A percentile compares a stretch with the other conserved stretches of the same genome.
phyloP scores from a whole-genome alignment of 1,139 yeast species.

The Saccharomycopsis hybrid region DNA sequence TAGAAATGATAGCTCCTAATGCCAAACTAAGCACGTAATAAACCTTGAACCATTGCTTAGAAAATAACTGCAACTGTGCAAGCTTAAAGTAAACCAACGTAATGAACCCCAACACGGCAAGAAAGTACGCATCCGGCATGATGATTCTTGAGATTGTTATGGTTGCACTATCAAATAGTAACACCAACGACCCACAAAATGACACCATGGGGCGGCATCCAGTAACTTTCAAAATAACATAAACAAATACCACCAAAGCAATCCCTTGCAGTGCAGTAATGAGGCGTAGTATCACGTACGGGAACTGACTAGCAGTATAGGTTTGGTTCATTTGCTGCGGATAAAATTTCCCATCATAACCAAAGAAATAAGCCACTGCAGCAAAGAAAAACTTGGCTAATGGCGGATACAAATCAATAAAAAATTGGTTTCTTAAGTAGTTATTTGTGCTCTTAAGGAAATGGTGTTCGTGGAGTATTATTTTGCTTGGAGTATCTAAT shows the following conservation, averaged over 20 bases:
- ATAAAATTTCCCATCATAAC: constrained; percentile 42
- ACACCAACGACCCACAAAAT: constrained; percentile 38
- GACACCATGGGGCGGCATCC: constrained; percentile 41
- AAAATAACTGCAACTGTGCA: constrained; percentile 32
- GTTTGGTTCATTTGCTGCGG: constrained; percentile 31
- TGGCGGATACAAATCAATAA: constrained; percentile 60
- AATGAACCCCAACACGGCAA: constrained; percentile 40
- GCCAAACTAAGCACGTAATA: constrained; percentile 42
- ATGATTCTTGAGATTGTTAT: constrained; percentile 45
- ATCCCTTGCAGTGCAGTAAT: constrained; percentile 50
- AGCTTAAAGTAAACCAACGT: constrained; percentile 40
- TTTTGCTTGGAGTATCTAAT: constrained; percentile 22
- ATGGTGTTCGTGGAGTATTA: constrained; percentile 59
- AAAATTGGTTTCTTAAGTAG: constrained; percentile 56
- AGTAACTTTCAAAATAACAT: constrained; percentile 41
- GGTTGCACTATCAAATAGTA: constrained; percentile 49
- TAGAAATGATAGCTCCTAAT: constrained; percentile 46
- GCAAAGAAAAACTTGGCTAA: constrained; percentile 45
- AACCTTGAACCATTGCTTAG: constrained; percentile 39
- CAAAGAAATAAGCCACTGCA: constrained; percentile 34
- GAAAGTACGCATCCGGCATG: constrained; percentile 44
- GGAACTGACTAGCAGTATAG: constrained; percentile 31
- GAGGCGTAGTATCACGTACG: constrained; percentile 44
- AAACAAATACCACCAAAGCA: constrained; percentile 39
- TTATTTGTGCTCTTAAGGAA: constrained; percentile 63